Conservation (phyloP, 352 stramenopile genomes). For the Pythium aphanidermatum region DNA sequence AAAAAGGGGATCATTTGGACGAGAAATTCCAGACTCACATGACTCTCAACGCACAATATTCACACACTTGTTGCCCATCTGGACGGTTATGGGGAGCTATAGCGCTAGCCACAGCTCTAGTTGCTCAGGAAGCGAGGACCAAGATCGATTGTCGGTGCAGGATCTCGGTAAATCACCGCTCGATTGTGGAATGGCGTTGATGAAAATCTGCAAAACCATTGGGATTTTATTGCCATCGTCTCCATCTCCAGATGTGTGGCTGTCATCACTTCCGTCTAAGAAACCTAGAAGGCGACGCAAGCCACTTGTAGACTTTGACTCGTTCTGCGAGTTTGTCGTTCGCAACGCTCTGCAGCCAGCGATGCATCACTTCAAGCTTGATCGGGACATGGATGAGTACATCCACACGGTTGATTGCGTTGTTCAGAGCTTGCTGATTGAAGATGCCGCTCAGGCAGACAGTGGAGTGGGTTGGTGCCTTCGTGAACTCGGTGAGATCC, state of each 20-base stretch:
- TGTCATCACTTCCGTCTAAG: no score
- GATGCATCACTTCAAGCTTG: conserved; percentile 43
- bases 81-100: conserved; percentile 30
- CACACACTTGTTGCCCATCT: conserved; percentile 30
- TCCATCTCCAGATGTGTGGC: conserved; percentile 6
- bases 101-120: no score
- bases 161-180: conserved; percentile 28
- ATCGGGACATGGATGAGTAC: conserved; percentile 34
- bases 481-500: conserved; percentile 40
- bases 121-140: no score
- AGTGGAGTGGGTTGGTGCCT: no score
- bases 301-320: conserved; percentile 33
- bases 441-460: no score
- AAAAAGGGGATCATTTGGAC: conserved; percentile 25
- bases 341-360: conserved; percentile 41
- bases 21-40: conserved; percentile 22
- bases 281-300: conserved; percentile 11
- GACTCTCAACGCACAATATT: conserved; percentile 27
- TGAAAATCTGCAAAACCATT: conserved; percentile 48
- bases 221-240: conserved; percentile 30
- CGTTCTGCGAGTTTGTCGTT: conserved; percentile 42
- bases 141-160: background rate
- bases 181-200: conserved; percentile 50
- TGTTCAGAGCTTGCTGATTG: conserved; percentile 29
- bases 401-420: conserved; percentile 36